Evolutionary conservation across 805 yeast genomes (phyloP).

Genomic region (Priceomyces medius): DNA sequence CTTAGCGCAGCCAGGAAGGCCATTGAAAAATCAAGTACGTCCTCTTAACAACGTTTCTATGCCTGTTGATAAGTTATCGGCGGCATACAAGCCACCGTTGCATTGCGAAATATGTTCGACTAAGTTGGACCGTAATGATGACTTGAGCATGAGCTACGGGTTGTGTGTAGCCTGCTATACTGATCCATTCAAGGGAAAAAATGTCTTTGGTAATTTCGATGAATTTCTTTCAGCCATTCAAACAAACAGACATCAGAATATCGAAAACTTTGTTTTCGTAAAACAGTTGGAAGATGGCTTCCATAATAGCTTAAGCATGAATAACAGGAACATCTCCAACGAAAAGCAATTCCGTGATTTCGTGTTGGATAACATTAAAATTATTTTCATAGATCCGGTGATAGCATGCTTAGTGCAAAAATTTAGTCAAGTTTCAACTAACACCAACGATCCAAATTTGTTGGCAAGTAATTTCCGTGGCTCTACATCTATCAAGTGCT

Average conservation of each 20-base stretch:
- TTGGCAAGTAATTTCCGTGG: conserved; percentile 4
- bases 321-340: conserved; percentile 19
- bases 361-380: conserved; percentile 32
- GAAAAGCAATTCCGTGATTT: conserved; percentile 37
- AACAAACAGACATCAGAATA: conserved; percentile 13
- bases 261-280: conserved; percentile 17
- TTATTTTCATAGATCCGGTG: conserved; percentile 39
- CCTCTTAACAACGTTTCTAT: conserved; percentile 16
- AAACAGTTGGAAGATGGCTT: conserved; percentile 22
- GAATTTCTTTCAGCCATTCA: conserved; percentile 23
- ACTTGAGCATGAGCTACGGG: conserved; percentile 23
- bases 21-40: conserved; percentile 11
- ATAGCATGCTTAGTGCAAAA: conserved; percentile 33
- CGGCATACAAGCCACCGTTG: conserved; percentile 8
- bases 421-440: conserved; percentile 30
- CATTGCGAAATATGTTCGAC: conserved; percentile 29
- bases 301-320: conserved; percentile 19
- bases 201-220: conserved; percentile 28
- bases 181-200: conserved; percentile 27
- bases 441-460: conserved; percentile 25
- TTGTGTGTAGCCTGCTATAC: conserved; percentile 28
- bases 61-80: conserved; percentile 9
- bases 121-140: conserved; percentile 23
- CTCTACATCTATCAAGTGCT: conserved; percentile 20
- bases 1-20: neutral